A percentile compares a stretch with the other conserved stretches of the same genome.
These are phyloP conservation scores for Penicillium polonicum DNA, from an alignment of 2,329 filamentous ascomycete genomes.

Conservation along the genomic window DNA sequence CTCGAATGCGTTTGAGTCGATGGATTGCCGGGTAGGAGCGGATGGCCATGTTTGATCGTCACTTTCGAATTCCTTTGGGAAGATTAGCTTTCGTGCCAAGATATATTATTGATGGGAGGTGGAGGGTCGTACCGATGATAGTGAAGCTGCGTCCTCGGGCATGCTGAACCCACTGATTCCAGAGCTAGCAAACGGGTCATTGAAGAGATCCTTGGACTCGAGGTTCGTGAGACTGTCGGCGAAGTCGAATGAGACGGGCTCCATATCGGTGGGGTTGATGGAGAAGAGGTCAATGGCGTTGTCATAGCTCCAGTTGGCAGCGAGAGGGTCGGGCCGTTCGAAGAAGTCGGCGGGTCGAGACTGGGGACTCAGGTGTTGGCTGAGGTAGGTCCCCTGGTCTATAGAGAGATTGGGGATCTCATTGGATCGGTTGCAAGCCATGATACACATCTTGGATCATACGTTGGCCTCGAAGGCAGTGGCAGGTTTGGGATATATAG, in stretches of 20 bases:
- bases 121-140: slow-evolving; percentile 22
- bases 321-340: slow-evolving; percentile 33
- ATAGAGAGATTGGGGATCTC: slow-evolving; percentile 17
- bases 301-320: slow-evolving; percentile 40
- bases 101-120: neutral
- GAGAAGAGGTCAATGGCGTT: slow-evolving; percentile 37
- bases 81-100: neutral
- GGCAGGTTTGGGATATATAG: neutral
- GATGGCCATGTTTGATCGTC: slow-evolving; percentile 37
- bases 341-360: slow-evolving; percentile 11
- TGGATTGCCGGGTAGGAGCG: slow-evolving; percentile 22
- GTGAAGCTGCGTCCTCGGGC: slow-evolving; percentile 34
- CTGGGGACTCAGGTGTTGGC: slow-evolving; percentile 22
- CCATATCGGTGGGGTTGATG: slow-evolving; percentile 32
- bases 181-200: slow-evolving; percentile 31
- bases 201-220: slow-evolving; percentile 33
- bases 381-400: slow-evolving; percentile 21
- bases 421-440: slow-evolving; percentile 22
- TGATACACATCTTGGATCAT: slow-evolving; percentile 15
- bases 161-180: slow-evolving; percentile 35
- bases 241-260: slow-evolving; percentile 33
- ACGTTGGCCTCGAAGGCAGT: slow-evolving; percentile 3
- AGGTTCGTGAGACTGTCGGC: slow-evolving; percentile 29
- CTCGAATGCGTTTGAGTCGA: slow-evolving; percentile 18
- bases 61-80: slow-evolving; percentile 32